phyloP scores from a whole-genome alignment of 1,139 yeast genomes.

The Starmera stellimalicola region DNA sequence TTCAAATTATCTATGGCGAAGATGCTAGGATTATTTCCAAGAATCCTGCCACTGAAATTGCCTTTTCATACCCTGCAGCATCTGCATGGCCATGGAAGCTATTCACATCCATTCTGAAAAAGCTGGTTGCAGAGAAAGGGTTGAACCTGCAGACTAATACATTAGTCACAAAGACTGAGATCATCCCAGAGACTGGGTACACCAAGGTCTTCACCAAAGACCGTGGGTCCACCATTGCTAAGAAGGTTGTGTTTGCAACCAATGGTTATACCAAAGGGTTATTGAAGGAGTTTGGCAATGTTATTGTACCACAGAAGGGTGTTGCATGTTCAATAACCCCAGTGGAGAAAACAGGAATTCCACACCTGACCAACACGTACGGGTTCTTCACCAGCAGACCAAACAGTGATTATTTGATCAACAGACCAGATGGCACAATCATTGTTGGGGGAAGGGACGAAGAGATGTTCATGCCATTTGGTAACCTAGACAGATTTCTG shows the following conservation, averaged over 20 bases:
- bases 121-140: constrained; percentile 21
- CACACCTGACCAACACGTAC: constrained; percentile 14
- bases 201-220: constrained; percentile 22
- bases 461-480: constrained; percentile 4
- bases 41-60: constrained; percentile 12
- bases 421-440: constrained; percentile 14
- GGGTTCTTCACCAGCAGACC: constrained; percentile 10
- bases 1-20: constrained; percentile 12
- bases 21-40: constrained; percentile 11
- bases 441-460: constrained; percentile 13
- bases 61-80: constrained; percentile 29
- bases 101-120: constrained; percentile 24
- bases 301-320: constrained; percentile 14
- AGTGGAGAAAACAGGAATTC: constrained; percentile 7
- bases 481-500: constrained; percentile 6
- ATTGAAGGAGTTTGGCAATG: constrained; percentile 10
- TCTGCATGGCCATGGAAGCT: constrained; percentile 34
- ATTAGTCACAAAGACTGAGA: constrained; percentile 20
- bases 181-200: constrained; percentile 6
- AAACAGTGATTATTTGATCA: constrained; percentile 12
- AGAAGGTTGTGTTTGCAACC: constrained; percentile 30
- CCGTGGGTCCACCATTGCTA: constrained; percentile 24
- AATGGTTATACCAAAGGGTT: constrained; percentile 31
- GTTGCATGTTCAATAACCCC: constrained; percentile 11
- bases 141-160: constrained; percentile 33